phyloP scores from a whole-genome alignment of 2,329 filamentous ascomycete genomes.

The Verticillium zaregamsianum region DNA sequence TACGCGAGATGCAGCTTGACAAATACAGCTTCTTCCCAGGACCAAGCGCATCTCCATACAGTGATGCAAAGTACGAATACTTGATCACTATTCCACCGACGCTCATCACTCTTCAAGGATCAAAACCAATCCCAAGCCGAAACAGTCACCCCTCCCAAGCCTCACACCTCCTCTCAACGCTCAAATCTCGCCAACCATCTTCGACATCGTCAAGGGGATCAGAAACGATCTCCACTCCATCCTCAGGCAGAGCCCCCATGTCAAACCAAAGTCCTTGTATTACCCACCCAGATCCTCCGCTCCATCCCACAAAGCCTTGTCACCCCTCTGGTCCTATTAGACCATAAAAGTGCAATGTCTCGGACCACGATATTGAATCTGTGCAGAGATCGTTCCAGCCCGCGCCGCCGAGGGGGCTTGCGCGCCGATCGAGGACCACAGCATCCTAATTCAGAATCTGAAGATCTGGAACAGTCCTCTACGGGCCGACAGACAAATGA shows the following conservation, averaged over 20 bases:
- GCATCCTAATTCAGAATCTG: not conserved
- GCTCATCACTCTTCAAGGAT: constrained; percentile 7
- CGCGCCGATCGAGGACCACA: not conserved
- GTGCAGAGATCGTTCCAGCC: not conserved
- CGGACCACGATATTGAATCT: constrained; percentile 6
- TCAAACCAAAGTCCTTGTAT: not conserved
- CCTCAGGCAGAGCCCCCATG: not conserved
- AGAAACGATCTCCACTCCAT: not conserved
- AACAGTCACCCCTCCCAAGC: not conserved
- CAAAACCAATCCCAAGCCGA: constrained; percentile 16
- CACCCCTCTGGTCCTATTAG: not conserved
- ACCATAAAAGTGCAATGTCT: constrained; percentile 9
- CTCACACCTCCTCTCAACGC: not conserved
- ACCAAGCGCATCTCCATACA: not conserved
- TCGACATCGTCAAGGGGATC: not conserved
- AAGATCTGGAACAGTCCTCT: not conserved
- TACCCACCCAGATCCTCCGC: not conserved
- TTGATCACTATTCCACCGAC: constrained; percentile 7
- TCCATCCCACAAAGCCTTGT: not conserved
- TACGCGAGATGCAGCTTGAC: not conserved
- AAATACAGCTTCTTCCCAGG: not conserved
- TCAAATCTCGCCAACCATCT: constrained; percentile 9
- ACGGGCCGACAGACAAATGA: not conserved
- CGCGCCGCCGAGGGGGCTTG: not conserved
- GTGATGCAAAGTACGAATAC: constrained; percentile 9